Evolutionary conservation across 2,329 filamentous ascomycete genomes (phyloP).

Genomic region (Venturia carpophila): DNA sequence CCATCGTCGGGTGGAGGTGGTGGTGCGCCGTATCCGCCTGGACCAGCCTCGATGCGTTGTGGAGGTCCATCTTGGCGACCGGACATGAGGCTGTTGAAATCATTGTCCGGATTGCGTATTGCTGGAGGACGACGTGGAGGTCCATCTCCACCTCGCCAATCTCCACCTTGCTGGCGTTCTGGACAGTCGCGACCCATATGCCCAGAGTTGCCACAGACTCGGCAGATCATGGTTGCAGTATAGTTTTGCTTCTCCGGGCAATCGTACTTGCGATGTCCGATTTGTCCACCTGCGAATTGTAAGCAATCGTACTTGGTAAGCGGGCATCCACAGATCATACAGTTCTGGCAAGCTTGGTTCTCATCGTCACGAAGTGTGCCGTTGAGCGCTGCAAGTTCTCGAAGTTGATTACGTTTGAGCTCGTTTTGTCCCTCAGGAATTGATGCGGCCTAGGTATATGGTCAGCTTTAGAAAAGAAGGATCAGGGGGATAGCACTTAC

Average conservation of each 20-base stretch:
- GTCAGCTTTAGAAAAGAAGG: slow-evolving; percentile 26
- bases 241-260: slow-evolving; percentile 96
- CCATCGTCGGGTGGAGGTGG: slow-evolving; percentile 39
- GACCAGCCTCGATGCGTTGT: slow-evolving; percentile 79
- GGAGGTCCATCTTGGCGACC: slow-evolving; percentile 74
- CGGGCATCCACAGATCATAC: slow-evolving; percentile 34
- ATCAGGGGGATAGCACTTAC: slow-evolving; percentile 50
- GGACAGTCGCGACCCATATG: slow-evolving; percentile 98
- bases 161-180: slow-evolving; percentile 80
- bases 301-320: slow-evolving; percentile 5
- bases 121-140: slow-evolving; percentile 51
- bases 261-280: slow-evolving; percentile 97
- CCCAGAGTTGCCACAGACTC: slow-evolving; percentile 93
- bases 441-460: slow-evolving; percentile 67
- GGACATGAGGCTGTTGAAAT: slow-evolving; percentile 98
- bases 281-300: slow-evolving; percentile 64
- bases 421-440: slow-evolving; percentile 99
- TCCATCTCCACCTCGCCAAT: slow-evolving; percentile 68
- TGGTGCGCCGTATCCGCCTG: slow-evolving; percentile 49
- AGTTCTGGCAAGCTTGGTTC: slow-evolving; percentile 99
- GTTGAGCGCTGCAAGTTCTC: slow-evolving; percentile 95
- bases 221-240: slow-evolving; percentile 98
- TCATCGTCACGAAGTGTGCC: slow-evolving; percentile 98
- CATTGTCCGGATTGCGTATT: slow-evolving; percentile 68
- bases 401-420: slow-evolving; percentile 95